A percentile compares a stretch with the other conserved stretches of the same genome.
Evolutionary conservation across 1,284 basidiomycete species (phyloP).

Genomic region (Ustilago cynodontis): DNA sequence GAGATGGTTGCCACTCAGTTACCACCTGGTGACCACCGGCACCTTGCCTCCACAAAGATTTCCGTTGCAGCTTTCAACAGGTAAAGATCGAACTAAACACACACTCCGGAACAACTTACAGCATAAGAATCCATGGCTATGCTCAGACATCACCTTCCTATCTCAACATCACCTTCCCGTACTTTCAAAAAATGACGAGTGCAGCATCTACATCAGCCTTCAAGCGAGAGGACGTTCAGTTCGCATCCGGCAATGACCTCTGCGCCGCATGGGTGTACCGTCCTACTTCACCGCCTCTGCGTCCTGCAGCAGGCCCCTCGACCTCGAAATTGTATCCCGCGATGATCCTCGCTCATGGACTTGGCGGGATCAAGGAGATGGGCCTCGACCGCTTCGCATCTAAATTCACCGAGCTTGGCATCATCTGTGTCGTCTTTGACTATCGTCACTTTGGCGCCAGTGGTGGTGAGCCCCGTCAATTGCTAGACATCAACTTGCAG

Average conservation of each 20-base stretch:
- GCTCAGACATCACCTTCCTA: background rate
- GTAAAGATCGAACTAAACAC: background rate
- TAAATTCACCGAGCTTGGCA: conserved; percentile 47
- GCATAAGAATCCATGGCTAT: background rate
- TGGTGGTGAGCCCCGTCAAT: conserved; percentile 46
- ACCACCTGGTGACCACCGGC: conserved; percentile 1
- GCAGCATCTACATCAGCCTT: conserved; percentile 21
- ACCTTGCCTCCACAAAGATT: no score
- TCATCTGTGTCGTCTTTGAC: conserved; percentile 57
- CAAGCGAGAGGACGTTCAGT: conserved; percentile 39
- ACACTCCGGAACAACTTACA: no score
- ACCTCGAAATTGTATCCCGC: conserved; percentile 19
- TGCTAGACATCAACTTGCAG: conserved; percentile 53
- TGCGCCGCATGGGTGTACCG: conserved; percentile 54
- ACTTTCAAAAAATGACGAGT: conserved; percentile 17
- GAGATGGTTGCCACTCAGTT: background rate
- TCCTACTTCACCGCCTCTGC: conserved; percentile 16
- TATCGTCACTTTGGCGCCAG: conserved; percentile 55
- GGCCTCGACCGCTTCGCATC: conserved; percentile 47
- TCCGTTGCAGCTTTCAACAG: no score
- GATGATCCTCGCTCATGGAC: conserved; percentile 56
- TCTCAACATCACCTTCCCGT: background rate
- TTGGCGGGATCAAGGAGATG: conserved; percentile 58
- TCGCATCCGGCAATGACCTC: conserved; percentile 33
- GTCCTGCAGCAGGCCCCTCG: background rate